Conservation (phyloP, 1,284 basidiomycete species). For the Ganoderma leucocontextum region DNA sequence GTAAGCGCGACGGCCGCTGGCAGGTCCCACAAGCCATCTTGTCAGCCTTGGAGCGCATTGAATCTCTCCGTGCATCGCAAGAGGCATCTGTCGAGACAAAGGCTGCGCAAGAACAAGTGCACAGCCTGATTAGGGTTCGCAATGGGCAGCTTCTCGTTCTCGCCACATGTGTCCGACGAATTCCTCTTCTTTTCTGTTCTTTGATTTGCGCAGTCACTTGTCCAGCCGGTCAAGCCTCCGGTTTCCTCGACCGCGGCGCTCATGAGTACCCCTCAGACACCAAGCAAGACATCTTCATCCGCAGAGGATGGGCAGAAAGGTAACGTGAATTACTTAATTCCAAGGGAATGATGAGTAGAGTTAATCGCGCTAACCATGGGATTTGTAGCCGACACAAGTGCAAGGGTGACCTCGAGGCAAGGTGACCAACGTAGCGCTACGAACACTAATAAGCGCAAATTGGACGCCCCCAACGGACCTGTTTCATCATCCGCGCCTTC, state of each 20-base stretch:
- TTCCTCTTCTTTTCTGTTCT: constrained; percentile 48
- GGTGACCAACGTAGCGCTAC: constrained; percentile 33
- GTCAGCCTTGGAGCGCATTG: constrained; percentile 50
- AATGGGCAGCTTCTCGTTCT: constrained; percentile 56
- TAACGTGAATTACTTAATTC: constrained; percentile 22
- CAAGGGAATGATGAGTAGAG: constrained; percentile 12
- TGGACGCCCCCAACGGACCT: constrained; percentile 27
- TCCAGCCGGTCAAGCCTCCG: constrained; percentile 34
- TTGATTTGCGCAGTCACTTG: constrained; percentile 57
- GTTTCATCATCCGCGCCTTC: constrained; percentile 17
- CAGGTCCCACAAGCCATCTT: constrained; percentile 52
- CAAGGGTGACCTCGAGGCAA: neutral
- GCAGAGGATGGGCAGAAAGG: constrained; percentile 24
- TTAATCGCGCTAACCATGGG: constrained; percentile 11
- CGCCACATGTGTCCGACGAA: constrained; percentile 54
- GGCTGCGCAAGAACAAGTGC: constrained; percentile 48
- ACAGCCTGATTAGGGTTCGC: constrained; percentile 73
- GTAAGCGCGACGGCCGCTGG: constrained; percentile 55
- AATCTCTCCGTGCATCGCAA: constrained; percentile 44
- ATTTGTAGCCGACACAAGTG: constrained; percentile 15
- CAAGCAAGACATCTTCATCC: constrained; percentile 20
- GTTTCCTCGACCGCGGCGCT: neutral
- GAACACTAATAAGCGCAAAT: constrained; percentile 41
- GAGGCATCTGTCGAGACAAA: constrained; percentile 30
- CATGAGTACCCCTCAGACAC: neutral